Conservation (phyloP, 345 rosid genomes). For the Streptanthus diversifolius region DNA sequence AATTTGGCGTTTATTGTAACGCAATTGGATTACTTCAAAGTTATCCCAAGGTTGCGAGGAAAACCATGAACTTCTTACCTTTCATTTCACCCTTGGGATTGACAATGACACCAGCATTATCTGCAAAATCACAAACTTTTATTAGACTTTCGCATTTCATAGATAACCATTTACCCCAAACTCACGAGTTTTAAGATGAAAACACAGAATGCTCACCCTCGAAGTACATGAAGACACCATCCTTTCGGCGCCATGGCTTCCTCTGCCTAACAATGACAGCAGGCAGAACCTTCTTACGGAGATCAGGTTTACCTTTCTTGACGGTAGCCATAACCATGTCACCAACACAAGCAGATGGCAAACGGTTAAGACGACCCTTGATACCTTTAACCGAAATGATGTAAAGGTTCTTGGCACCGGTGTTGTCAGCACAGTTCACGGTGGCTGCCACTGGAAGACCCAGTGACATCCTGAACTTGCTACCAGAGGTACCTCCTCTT, state of each 20-base stretch:
- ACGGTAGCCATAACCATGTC: conserved; percentile 46
- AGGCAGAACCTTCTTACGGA: conserved; percentile 43
- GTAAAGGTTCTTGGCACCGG: conserved; percentile 40
- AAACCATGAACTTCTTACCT: conserved; percentile 39
- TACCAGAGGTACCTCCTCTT: conserved; percentile 41
- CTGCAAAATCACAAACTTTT: conserved; percentile 29
- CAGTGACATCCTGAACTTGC: conserved; percentile 44
- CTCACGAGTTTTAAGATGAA: background rate
- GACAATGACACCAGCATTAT: conserved; percentile 76
- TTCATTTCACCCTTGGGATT: conserved; percentile 90
- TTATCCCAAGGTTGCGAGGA: no score
- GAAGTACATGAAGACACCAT: conserved; percentile 43
- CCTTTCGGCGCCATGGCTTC: conserved; percentile 48
- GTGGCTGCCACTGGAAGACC: conserved; percentile 46
- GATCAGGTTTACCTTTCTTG: conserved; percentile 43
- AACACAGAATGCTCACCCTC: conserved; percentile 11
- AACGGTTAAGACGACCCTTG: conserved; percentile 43
- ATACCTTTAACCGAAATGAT: conserved; percentile 42
- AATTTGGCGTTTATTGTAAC: no score
- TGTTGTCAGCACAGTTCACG: conserved; percentile 41
- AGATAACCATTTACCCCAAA: background rate
- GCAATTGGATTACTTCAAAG: no score
- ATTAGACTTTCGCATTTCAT: background rate
- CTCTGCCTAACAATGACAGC: conserved; percentile 46
- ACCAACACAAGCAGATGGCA: conserved; percentile 42